Evolutionary conservation across 169 alveolate genomes (phyloP).

Genomic region (Plasmodium vivax): DNA sequence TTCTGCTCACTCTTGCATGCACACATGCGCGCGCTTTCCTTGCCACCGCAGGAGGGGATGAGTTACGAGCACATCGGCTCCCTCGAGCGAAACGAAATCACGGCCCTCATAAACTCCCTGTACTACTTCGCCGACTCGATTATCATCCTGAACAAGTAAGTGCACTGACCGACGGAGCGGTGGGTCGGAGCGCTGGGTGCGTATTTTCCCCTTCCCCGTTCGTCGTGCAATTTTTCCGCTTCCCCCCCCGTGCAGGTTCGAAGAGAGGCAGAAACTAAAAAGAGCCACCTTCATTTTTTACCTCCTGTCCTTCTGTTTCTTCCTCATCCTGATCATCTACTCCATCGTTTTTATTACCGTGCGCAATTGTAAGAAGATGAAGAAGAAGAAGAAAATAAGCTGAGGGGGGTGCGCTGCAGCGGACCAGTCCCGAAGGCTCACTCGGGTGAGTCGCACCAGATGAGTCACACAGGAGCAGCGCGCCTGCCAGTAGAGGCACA

Average conservation of each 20-base stretch:
- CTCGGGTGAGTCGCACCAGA: not conserved
- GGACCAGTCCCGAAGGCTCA: not conserved
- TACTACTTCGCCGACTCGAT: slow-evolving; percentile 88
- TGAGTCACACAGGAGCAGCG: not conserved
- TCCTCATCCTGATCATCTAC: not conserved
- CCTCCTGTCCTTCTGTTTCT: not conserved
- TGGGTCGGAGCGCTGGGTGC: not conserved
- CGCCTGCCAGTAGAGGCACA: not conserved
- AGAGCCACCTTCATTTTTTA: slow-evolving; percentile 37
- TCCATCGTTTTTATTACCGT: slow-evolving; percentile 23
- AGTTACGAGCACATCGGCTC: slow-evolving; percentile 58
- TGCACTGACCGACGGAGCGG: not conserved
- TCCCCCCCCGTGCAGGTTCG: slow-evolving; percentile 7
- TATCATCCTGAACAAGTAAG: slow-evolving; percentile 75
- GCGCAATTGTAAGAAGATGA: slow-evolving; percentile 3
- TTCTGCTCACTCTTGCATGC: too few species aligned
- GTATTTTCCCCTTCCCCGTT: not conserved
- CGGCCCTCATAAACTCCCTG: slow-evolving; percentile 87
- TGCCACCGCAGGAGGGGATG: slow-evolving; percentile 53
- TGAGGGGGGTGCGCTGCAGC: not conserved
- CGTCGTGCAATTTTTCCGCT: not conserved
- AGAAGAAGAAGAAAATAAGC: not conserved
- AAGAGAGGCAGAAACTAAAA: slow-evolving; percentile 26
- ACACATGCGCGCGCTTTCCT: not conserved
- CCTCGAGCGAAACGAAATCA: slow-evolving; percentile 88